Evolutionary conservation across 495 filamentous ascomycete genomes (phyloP).

Genomic region (Aspergillus ellipticus): DNA sequence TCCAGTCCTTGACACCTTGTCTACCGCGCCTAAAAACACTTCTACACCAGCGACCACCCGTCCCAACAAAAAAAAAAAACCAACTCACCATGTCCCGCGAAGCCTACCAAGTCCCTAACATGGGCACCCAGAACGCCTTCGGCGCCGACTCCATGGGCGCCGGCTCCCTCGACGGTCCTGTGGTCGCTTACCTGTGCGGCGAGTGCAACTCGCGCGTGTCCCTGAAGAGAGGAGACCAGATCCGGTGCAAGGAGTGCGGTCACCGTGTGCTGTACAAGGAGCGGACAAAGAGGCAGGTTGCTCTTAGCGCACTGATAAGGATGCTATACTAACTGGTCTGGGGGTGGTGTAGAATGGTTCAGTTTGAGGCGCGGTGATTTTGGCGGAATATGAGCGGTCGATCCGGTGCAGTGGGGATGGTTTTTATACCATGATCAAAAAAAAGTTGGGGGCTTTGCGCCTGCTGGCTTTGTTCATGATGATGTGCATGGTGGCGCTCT

Average conservation of each 20-base stretch:
- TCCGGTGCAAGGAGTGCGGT: slow-evolving; percentile 94
- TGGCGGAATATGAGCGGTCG: neutral
- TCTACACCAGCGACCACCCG: neutral
- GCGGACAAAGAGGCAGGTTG: slow-evolving; percentile 84
- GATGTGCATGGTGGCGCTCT: slow-evolving; percentile 28
- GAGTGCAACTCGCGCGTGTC: slow-evolving; percentile 83
- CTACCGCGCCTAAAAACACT: neutral
- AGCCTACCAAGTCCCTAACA: slow-evolving; percentile 47
- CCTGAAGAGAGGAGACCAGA: slow-evolving; percentile 78
- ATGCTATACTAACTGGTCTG: neutral
- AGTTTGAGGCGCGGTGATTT: slow-evolving; percentile 86
- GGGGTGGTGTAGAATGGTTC: slow-evolving; percentile 71
- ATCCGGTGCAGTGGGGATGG: neutral
- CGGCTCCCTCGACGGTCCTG: slow-evolving; percentile 32
- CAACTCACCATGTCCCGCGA: slow-evolving; percentile 42
- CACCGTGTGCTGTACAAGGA: slow-evolving; percentile 97
- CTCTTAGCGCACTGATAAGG: neutral
- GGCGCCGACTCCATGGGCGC: slow-evolving; percentile 23
- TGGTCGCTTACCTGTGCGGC: slow-evolving; percentile 86
- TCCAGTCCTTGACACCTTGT: neutral
- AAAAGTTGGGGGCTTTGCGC: neutral
- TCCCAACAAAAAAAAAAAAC: neutral
- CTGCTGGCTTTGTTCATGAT: slow-evolving; percentile 7
- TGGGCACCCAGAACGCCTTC: slow-evolving; percentile 36
- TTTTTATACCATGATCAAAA: no score